These are phyloP conservation scores for Leptographium procerum DNA, from an alignment of 2,329 filamentous ascomycete genomes.

Conservation along the genomic window DNA sequence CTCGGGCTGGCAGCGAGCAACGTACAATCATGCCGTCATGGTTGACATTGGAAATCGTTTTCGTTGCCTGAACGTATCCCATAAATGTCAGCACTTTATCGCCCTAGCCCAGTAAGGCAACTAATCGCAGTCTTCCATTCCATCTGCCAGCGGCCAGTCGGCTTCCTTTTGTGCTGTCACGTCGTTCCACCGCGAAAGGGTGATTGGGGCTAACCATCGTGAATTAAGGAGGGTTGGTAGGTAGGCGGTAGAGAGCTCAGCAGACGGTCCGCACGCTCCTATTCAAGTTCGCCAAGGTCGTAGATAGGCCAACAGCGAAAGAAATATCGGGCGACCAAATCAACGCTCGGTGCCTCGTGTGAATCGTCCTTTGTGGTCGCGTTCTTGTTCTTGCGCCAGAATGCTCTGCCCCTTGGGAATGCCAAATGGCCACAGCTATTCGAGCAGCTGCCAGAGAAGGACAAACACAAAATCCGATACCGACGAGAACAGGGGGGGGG, in stretches of 20 bases:
- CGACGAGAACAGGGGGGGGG: neutral
- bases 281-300: neutral
- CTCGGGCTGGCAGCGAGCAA: neutral
- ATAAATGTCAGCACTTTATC: neutral
- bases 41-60: conserved; percentile 70
- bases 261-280: neutral
- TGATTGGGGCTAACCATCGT: neutral
- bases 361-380: neutral
- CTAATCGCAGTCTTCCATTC: neutral
- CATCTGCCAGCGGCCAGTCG: no score
- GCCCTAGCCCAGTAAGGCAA: neutral
- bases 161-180: no score
- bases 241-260: neutral
- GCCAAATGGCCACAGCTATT: neutral
- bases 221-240: neutral
- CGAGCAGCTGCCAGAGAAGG: neutral
- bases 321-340: neutral
- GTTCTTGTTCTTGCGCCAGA: neutral
- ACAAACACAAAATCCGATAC: conserved; percentile 10
- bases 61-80: conserved; percentile 19
- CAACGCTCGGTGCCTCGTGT: neutral
- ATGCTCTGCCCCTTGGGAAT: neutral
- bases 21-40: conserved; percentile 99
- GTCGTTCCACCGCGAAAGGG: neutral
- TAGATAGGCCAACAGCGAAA: neutral